phyloP scores from a whole-genome alignment of 2,329 filamentous ascomycete species.

The Monilinia polystroma region DNA sequence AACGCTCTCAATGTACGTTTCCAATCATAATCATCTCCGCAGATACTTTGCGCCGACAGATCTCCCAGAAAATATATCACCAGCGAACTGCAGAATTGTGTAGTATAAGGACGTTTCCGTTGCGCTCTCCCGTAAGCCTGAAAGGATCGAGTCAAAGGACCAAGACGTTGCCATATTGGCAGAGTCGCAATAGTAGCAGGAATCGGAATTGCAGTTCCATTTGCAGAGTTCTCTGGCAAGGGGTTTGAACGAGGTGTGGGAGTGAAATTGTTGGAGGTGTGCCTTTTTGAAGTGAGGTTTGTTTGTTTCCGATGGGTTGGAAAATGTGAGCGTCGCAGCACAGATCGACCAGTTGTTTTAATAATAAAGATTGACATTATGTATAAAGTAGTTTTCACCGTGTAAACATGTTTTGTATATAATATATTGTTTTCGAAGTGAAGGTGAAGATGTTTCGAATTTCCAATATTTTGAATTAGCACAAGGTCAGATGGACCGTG shows the following conservation, averaged over 20 bases:
- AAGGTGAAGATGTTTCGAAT: slow-evolving; percentile 3
- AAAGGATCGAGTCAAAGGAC: slow-evolving; percentile 54
- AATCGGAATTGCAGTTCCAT: slow-evolving; percentile 44
- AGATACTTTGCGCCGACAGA: slow-evolving; percentile 70
- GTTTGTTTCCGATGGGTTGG: slow-evolving; percentile 25
- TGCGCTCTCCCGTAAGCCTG: slow-evolving; percentile 70
- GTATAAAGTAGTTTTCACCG: slow-evolving; percentile 21
- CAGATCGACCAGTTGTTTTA: slow-evolving; percentile 29
- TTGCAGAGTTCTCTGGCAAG: slow-evolving; percentile 29
- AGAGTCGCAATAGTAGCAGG: slow-evolving; percentile 44
- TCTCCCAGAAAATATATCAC: slow-evolving; percentile 79
- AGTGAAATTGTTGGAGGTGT: slow-evolving; percentile 25
- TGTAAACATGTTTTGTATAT: slow-evolving; percentile 25
- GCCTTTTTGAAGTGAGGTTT: slow-evolving; percentile 28
- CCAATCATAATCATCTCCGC: slow-evolving; percentile 63
- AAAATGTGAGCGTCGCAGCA: slow-evolving; percentile 32
- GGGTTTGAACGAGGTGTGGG: slow-evolving; percentile 24
- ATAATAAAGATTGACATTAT: slow-evolving; percentile 33
- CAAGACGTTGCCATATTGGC: slow-evolving; percentile 56
- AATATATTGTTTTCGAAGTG: neutral
- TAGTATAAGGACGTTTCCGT: slow-evolving; percentile 69
- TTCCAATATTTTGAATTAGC: neutral
- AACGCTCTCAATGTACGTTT: slow-evolving; percentile 69
- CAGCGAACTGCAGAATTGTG: slow-evolving; percentile 73
- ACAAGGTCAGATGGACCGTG: neutral